Base-by-base conservation (phyloP, 208 protist genomes). In the Trypanosoma scelopori region DNA sequence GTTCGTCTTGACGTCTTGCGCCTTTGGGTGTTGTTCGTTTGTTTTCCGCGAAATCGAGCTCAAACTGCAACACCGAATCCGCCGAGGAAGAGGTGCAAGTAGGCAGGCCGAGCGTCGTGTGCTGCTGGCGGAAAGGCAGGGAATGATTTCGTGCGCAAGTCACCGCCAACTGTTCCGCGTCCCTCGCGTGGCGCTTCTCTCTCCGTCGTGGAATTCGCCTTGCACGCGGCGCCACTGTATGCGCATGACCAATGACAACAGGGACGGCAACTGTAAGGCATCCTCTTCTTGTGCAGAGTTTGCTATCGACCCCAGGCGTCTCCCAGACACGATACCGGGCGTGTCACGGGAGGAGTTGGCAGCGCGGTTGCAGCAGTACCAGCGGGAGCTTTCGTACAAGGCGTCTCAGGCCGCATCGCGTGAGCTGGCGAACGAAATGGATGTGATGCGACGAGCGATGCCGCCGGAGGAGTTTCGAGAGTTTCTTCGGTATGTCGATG, bases 321-420 rank as follows among this genome's bases (percentile, higher is more conserved):
- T 93, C 12, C 87, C 87, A 1, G 60, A 69, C 68, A 90, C 83
- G 1, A 93, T 93, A 35, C 87, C 87, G 15, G 87, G 87, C 39
- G 65, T 93, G 3, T 76, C 71, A 6, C 83, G 79, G 41, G 83
- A 86, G 69, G 87, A 93, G 61, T 79, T 93, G 9, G 87, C 87
- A 3, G 77, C 63, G 23, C 74, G 77, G 32, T 35, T 79, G 16
- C 55, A 46, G 12, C 70, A 62, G 43, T 64, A 46, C 42, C 73
- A 73, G 45, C 74, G 43, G 32, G 52, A 73, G 64, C 27, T 74
- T 39, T 16, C 27, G 0, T 53, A 69, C 42, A 58, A 71, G 55
- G 53, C 45, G 22, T 41, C 32, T 18, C 70, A 56, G 27, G 23
- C 65, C 22, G 42, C 55, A 25, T 42, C 43, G 11, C 65, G 77